phyloP scores from a whole-genome alignment of 2,329 filamentous ascomycete species.

The Zasmidium angulare region DNA sequence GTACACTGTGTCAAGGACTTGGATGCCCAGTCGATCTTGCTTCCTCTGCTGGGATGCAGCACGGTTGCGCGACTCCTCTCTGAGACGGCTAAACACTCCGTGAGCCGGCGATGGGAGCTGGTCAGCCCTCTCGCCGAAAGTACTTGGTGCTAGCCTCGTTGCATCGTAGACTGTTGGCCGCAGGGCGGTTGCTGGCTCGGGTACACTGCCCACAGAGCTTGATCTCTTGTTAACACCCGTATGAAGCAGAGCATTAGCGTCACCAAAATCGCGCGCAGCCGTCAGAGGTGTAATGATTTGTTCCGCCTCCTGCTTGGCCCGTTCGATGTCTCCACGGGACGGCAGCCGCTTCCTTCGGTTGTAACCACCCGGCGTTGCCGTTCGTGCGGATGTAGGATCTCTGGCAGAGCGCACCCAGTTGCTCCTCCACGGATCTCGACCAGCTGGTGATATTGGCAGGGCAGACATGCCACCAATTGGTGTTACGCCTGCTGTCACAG shows the following conservation, averaged over 20 bases:
- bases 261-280: conserved; percentile 56
- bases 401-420: conserved; percentile 34
- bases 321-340: conserved; percentile 52
- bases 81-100: conserved; percentile 62
- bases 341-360: conserved; percentile 63
- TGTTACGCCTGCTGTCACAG: conserved; percentile 70
- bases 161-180: conserved; percentile 21
- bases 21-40: conserved; percentile 64
- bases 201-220: conserved; percentile 23
- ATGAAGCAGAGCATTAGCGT: conserved; percentile 9
- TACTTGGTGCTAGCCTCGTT: conserved; percentile 16
- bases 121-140: conserved; percentile 29
- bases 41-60: conserved; percentile 78
- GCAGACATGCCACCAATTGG: conserved; percentile 70
- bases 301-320: conserved; percentile 58
- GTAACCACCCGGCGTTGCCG: conserved; percentile 61
- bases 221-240: conserved; percentile 17
- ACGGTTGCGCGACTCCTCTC: conserved; percentile 61
- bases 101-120: conserved; percentile 68
- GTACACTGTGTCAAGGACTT: conserved; percentile 46
- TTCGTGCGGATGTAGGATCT: conserved; percentile 52
- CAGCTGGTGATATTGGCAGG: conserved; percentile 63
- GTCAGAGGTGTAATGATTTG: conserved; percentile 58
- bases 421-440: conserved; percentile 42
- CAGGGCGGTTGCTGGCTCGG: conserved; percentile 30